Percentiles rank a stretch among this genome's conserved stretches.
These are phyloP conservation scores for Murraya paniculata DNA, from an alignment of 345 rosid genomes.

Conservation along the genomic window DNA sequence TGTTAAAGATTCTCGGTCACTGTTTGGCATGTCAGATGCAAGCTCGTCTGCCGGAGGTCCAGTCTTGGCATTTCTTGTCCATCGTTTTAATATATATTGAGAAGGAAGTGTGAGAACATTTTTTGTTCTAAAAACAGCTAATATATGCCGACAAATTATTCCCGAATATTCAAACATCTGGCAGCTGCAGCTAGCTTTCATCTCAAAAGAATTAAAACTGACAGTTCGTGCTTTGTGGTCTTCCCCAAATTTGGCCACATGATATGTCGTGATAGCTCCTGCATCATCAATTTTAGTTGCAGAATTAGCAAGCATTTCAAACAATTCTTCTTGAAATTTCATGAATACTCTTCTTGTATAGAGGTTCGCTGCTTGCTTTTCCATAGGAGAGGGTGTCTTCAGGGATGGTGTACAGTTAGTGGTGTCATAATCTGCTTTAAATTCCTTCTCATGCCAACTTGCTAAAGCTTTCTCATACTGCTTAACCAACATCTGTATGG, in stretches of 20 bases:
- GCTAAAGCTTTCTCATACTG: slow-evolving; percentile 69
- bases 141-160: slow-evolving; percentile 67
- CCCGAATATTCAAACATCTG: slow-evolving; percentile 81
- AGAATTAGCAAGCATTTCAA: slow-evolving; percentile 68
- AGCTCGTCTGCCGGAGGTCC: slow-evolving; percentile 38
- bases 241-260: slow-evolving; percentile 71
- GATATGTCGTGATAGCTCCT: slow-evolving; percentile 48
- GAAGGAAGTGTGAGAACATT: slow-evolving; percentile 73
- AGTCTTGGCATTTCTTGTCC: slow-evolving; percentile 76
- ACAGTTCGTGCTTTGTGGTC: slow-evolving; percentile 59
- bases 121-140: slow-evolving; percentile 70
- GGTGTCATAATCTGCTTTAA: slow-evolving; percentile 74
- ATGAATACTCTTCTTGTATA: slow-evolving; percentile 61
- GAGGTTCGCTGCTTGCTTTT: slow-evolving; percentile 68
- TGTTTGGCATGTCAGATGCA: slow-evolving; percentile 34
- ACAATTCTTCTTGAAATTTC: slow-evolving; percentile 79
- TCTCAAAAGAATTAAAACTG: slow-evolving; percentile 53
- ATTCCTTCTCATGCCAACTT: slow-evolving; percentile 67
- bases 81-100: slow-evolving; percentile 61
- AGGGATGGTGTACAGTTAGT: slow-evolving; percentile 46
- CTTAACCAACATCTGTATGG: slow-evolving; percentile 45
- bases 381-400: slow-evolving; percentile 82
- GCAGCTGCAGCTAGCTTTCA: slow-evolving; percentile 82
- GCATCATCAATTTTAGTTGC: slow-evolving; percentile 59
- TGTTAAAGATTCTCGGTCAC: slow-evolving; percentile 49